phyloP scores from a whole-genome alignment of 2,329 filamentous ascomycete species.

The Xylariaceae sp. region DNA sequence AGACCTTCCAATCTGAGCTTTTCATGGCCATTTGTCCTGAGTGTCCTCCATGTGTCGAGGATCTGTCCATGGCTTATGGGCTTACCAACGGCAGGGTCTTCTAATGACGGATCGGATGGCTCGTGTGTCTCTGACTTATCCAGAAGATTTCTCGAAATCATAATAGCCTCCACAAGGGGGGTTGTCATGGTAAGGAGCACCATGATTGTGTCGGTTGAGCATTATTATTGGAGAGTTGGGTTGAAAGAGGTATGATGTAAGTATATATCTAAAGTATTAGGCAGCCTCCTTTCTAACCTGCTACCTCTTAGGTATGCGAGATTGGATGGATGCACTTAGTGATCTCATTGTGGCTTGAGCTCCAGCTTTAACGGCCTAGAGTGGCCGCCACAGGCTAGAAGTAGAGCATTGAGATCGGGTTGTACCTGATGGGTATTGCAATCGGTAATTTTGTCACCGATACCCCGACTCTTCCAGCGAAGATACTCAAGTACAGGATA shows the following conservation, averaged over 20 bases:
- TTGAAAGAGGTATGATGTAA: background rate
- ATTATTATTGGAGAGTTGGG: conserved; percentile 4
- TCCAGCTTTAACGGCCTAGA: no score
- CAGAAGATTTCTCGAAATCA: conserved; percentile 29
- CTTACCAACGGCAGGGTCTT: conserved; percentile 51
- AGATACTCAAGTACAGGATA: no score
- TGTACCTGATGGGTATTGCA: no score
- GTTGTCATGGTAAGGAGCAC: conserved; percentile 74
- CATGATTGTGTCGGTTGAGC: conserved; percentile 45
- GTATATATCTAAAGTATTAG: no score
- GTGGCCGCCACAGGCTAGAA: no score
- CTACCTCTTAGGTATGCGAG: no score
- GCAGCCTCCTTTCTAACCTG: no score
- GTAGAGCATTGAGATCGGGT: no score
- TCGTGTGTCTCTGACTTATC: conserved; percentile 2
- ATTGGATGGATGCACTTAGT: no score
- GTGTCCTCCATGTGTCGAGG: conserved; percentile 54
- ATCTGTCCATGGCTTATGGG: conserved; percentile 71
- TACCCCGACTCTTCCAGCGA: no score
- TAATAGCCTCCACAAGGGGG: conserved; percentile 60
- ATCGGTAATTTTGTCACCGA: no score
- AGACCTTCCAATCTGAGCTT: conserved; percentile 62
- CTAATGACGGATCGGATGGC: conserved; percentile 46
- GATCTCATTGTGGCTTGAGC: no score
- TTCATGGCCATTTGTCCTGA: conserved; percentile 37